These are phyloP conservation scores for Colletotrichum musae DNA, from an alignment of 2,329 filamentous ascomycete species.

Conservation along the genomic window DNA sequence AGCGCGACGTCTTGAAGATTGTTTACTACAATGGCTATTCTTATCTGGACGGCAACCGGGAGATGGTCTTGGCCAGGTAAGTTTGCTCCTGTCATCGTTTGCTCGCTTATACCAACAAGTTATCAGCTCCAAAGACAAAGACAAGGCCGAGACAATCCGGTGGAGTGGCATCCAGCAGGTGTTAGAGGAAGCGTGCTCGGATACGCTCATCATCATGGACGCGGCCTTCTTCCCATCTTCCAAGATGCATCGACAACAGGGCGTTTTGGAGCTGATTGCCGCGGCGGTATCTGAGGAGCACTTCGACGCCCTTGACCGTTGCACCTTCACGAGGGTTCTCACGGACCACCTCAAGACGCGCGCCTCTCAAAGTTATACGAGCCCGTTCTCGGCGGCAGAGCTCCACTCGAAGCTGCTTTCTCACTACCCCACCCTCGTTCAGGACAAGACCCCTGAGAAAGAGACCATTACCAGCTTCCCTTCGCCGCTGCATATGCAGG, in stretches of 20 bases:
- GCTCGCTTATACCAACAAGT: slow-evolving; percentile 15
- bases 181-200: slow-evolving; percentile 68
- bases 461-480: slow-evolving; percentile 65
- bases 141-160: slow-evolving; percentile 63
- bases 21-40: slow-evolving; percentile 71
- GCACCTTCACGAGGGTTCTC: slow-evolving; percentile 66
- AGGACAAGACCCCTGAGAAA: slow-evolving; percentile 63
- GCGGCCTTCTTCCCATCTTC: slow-evolving; percentile 70
- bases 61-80: slow-evolving; percentile 72
- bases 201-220: slow-evolving; percentile 72
- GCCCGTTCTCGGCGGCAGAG: slow-evolving; percentile 65
- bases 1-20: slow-evolving; percentile 70
- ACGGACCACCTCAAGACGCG: slow-evolving; percentile 65
- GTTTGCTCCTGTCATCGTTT: slow-evolving; percentile 29
- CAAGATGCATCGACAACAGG: slow-evolving; percentile 65
- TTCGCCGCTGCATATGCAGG: slow-evolving; percentile 69
- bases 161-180: slow-evolving; percentile 71
- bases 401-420: slow-evolving; percentile 68
- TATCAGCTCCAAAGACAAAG: slow-evolving; percentile 60
- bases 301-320: slow-evolving; percentile 61
- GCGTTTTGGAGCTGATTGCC: slow-evolving; percentile 70
- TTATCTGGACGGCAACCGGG: slow-evolving; percentile 67
- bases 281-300: slow-evolving; percentile 69
- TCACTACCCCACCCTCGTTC: slow-evolving; percentile 65
- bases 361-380: slow-evolving; percentile 58